Evolutionary conservation across 2,329 filamentous ascomycete species (phyloP).

Genomic region (Fusarium hostae): DNA sequence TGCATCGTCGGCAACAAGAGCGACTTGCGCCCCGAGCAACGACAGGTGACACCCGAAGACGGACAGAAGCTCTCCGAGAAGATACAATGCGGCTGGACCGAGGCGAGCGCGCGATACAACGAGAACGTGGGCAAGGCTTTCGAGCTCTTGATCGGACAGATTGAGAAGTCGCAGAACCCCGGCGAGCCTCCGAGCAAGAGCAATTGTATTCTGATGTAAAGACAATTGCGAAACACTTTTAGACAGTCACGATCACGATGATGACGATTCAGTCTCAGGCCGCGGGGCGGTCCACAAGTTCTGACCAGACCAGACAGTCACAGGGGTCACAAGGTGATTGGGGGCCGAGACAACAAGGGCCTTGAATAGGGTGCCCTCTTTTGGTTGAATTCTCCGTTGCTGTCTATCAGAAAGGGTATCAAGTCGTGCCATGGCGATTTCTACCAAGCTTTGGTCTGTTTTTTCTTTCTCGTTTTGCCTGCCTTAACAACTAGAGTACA

Average conservation of each 20-base stretch:
- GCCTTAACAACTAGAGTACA: slow-evolving; percentile 34
- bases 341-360: slow-evolving; percentile 29
- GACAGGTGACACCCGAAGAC: slow-evolving; percentile 87
- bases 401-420: slow-evolving; percentile 11
- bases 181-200: slow-evolving; percentile 81
- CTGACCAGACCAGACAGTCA: slow-evolving; percentile 12
- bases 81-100: slow-evolving; percentile 92
- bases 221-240: background rate
- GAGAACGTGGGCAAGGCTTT: slow-evolving; percentile 94
- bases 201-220: slow-evolving; percentile 89
- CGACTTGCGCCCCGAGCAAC: slow-evolving; percentile 90
- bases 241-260: slow-evolving; percentile 21
- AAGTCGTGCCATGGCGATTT: slow-evolving; percentile 8
- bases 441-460: background rate
- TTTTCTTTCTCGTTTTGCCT: slow-evolving; percentile 27
- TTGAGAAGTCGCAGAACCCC: slow-evolving; percentile 94
- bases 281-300: slow-evolving; percentile 33
- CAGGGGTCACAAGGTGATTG: slow-evolving; percentile 25
- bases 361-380: slow-evolving; percentile 20
- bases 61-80: slow-evolving; percentile 86
- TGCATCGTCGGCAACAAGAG: slow-evolving; percentile 98
- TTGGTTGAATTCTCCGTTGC: slow-evolving; percentile 34
- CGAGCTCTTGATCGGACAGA: slow-evolving; percentile 91
- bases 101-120: slow-evolving; percentile 93
- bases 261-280: slow-evolving; percentile 7